A percentile compares a stretch with the other conserved stretches of the same genome.
Conservation (phyloP, 768 basidiomycete genomes). For the Asterophora parasitica region DNA sequence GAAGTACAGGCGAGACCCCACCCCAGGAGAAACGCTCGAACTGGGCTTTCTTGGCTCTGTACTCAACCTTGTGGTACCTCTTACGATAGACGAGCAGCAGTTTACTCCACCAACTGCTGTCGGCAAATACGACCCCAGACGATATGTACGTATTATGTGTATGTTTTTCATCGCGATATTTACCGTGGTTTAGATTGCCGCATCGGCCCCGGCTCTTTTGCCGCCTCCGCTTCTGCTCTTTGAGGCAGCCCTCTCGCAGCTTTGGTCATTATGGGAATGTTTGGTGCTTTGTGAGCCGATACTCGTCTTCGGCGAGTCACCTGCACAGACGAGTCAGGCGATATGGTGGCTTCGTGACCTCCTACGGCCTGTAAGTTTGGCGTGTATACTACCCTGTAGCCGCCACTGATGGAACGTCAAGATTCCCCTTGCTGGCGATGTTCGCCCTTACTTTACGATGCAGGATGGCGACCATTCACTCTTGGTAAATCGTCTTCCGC, state of each 20-base stretch:
- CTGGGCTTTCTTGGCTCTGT: slow-evolving; percentile 82
- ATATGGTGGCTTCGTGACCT: slow-evolving; percentile 92
- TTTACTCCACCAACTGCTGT: slow-evolving; percentile 49
- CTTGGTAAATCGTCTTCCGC: slow-evolving; percentile 79
- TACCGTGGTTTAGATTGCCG: slow-evolving; percentile 50
- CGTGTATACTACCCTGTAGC: neutral
- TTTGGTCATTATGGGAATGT: slow-evolving; percentile 94
- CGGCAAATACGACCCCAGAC: slow-evolving; percentile 46
- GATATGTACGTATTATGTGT: slow-evolving; percentile 40
- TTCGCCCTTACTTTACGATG: slow-evolving; percentile 94
- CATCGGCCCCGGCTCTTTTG: slow-evolving; percentile 53
- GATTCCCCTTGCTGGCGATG: slow-evolving; percentile 82
- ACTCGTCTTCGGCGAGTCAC: slow-evolving; percentile 74
- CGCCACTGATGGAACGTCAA: slow-evolving; percentile 22
- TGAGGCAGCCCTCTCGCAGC: slow-evolving; percentile 57
- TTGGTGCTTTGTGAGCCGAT: slow-evolving; percentile 88
- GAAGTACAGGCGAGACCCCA: slow-evolving; percentile 76
- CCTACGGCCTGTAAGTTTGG: slow-evolving; percentile 65
- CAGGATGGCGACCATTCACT: slow-evolving; percentile 81
- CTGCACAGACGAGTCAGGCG: slow-evolving; percentile 79
- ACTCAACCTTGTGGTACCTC: slow-evolving; percentile 68
- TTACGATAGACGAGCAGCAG: slow-evolving; percentile 67
- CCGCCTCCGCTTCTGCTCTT: slow-evolving; percentile 58
- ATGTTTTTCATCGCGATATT: neutral
- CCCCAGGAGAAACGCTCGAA: slow-evolving; percentile 61